Conservation (phyloP, 2,329 filamentous ascomycete genomes). For the Kalmusia sp. region DNA sequence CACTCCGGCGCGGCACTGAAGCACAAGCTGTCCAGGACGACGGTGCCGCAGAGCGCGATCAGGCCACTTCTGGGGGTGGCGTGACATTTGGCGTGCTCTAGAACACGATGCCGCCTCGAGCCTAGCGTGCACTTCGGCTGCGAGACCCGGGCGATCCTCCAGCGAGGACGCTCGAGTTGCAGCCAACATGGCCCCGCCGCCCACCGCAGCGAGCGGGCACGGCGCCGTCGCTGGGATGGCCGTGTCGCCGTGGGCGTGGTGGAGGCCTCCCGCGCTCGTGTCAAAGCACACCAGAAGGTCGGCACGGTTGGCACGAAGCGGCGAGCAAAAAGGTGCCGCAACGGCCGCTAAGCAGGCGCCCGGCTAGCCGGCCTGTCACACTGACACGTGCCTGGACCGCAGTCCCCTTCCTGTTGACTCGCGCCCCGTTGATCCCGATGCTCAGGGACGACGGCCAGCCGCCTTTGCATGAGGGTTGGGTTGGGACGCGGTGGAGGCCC, state of each 20-base stretch:
- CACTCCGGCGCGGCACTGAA: constrained; percentile 24
- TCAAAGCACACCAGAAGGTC: no score
- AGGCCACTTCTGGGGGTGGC: constrained; percentile 44
- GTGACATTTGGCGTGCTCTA: constrained; percentile 34
- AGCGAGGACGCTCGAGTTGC: no score
- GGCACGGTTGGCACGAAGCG: neutral
- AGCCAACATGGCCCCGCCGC: no score
- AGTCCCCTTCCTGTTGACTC: neutral
- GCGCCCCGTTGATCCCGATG: neutral
- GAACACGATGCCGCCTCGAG: constrained; percentile 2
- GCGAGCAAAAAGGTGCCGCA: neutral
- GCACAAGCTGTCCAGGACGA: constrained; percentile 11
- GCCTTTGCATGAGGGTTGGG: no score
- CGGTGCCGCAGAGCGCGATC: constrained; percentile 25
- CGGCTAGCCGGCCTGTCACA: neutral
- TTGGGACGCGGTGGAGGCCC: neutral
- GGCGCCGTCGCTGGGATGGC: no score
- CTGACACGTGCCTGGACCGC: neutral
- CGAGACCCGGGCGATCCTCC: neutral
- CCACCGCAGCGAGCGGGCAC: no score
- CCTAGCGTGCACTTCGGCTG: neutral
- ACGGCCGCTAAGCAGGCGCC: constrained; percentile 7
- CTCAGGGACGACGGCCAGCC: neutral
- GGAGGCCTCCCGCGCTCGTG: neutral
- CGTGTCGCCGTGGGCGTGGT: no score